phyloP scores from a whole-genome alignment of 139 green algal genomes.

The Ostreobium quekettii region DNA sequence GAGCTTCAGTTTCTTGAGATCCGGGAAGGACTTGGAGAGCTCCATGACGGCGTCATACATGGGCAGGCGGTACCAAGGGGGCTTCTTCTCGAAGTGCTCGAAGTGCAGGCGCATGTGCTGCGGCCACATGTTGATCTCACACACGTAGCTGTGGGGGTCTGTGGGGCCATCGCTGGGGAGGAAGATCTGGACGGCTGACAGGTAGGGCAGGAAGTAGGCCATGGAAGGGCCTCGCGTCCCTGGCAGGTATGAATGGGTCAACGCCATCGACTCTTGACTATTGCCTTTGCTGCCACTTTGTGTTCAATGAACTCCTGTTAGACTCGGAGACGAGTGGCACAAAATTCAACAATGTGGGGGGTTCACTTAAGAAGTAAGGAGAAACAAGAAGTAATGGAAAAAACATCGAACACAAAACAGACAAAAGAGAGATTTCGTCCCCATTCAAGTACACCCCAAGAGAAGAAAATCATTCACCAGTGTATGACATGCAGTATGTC shows the following conservation, averaged over 20 bases:
- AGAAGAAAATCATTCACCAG: too few relatives aligned
- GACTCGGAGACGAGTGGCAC: too few relatives aligned
- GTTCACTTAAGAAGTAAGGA: too few relatives aligned
- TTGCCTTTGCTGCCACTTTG: too few relatives aligned
- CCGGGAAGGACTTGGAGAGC: conserved; percentile 25
- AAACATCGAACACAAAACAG: too few relatives aligned
- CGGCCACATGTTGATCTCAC: conserved; percentile 52
- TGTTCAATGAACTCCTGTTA: too few relatives aligned
- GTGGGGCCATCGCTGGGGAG: conserved; percentile 14
- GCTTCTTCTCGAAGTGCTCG: conserved; percentile 53
- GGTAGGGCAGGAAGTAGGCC: conserved; percentile 67
- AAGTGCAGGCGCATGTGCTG: conserved; percentile 47
- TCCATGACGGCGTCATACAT: conserved; percentile 47
- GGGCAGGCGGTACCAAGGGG: conserved; percentile 54
- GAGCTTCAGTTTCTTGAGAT: conserved; percentile 11
- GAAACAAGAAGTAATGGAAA: too few relatives aligned
- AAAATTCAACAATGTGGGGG: too few relatives aligned
- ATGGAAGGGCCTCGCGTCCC: conserved; percentile 47
- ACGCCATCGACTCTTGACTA: too few relatives aligned
- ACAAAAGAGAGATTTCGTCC: too few relatives aligned
- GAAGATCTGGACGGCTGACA: conserved; percentile 73
- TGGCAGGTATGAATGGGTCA: not conserved
- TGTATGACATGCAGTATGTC: too few relatives aligned
- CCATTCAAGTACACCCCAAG: too few relatives aligned
- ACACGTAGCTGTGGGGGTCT: conserved; percentile 34